Evolutionary conservation across 257 asterid species (phyloP), one percentile per base, ranked within the genome.

Genomic region (Forsythia suspensa): DNA sequence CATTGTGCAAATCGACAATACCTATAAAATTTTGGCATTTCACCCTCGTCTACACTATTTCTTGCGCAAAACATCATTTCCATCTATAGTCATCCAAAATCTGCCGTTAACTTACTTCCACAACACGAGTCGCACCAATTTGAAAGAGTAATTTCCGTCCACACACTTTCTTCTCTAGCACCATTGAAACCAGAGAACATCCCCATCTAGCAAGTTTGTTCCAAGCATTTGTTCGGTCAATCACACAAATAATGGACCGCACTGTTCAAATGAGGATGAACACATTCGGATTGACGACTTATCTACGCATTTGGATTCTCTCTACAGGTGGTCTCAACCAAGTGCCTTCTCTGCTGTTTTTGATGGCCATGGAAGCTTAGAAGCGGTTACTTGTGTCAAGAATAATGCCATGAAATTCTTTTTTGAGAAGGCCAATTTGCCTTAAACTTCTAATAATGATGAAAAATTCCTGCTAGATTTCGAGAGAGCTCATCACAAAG

Each of bases 361-460:
- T 43, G 99, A 95, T 55, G 99, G 99, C 61, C 99, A 95, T 74
- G 99, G 98, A 55, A 98, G 99, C 63, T 84, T 92, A 20, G 93
- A 80, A 36, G 99, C 99, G 34, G 91, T 98, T 59, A 65, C 89
- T 21, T 95, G 85, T 84, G 82, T 92, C 79, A 93, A 88, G 84
- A 83, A 89, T 46, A 93, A 95, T 70, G 91, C 91, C 18, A 73
- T 90, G 80, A 87, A 84, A 74, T 84, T 92, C 55, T 88, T 95
- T 88, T 90, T 95, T 67, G 92, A 92, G 85, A 94, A 91, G 73
- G 92, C 91, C 34, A 87, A 76, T 70, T 76, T 92, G 85, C 98
- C 94, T 3, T 89, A 82, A 81, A 82, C 81, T 67, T 75, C 90
- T 46, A 91, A 79, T 78, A 78, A 80, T 72, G 93, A 91, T 12